Evolutionary conservation across 2,329 filamentous ascomycete species (phyloP).

Genomic region (Verticillium alfalfae): DNA sequence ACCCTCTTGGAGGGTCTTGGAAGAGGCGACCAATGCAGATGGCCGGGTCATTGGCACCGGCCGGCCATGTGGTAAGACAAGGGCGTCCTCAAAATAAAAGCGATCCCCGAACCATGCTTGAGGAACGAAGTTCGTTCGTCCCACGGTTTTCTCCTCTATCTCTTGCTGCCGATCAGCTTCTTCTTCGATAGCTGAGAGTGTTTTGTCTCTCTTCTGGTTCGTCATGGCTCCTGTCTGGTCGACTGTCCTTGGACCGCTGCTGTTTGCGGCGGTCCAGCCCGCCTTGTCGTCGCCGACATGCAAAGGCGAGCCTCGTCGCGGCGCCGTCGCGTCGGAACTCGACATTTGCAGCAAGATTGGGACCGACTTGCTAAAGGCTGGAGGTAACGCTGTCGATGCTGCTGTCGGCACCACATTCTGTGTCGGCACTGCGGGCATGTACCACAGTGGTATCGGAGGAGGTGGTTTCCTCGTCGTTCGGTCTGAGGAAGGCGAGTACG

Average conservation of each 20-base stretch:
- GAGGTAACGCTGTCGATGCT: constrained; percentile 64
- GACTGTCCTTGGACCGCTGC: constrained; percentile 7
- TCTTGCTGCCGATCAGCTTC: neutral
- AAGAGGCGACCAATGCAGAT: neutral
- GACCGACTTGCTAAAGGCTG: constrained; percentile 46
- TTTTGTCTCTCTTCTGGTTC: neutral
- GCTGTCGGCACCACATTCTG: constrained; percentile 60
- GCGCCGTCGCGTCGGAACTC: constrained; percentile 58
- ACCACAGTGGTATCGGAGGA: constrained; percentile 67
- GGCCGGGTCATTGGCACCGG: neutral
- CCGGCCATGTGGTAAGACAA: neutral
- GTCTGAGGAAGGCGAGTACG: constrained; percentile 59
- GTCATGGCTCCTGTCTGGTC: constrained; percentile 8
- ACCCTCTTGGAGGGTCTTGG: neutral
- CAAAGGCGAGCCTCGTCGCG: constrained; percentile 16
- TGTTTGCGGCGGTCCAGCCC: constrained; percentile 5
- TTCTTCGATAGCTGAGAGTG: neutral
- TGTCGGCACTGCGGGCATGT: constrained; percentile 59
- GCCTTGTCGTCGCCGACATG: constrained; percentile 2
- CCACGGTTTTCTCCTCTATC: neutral
- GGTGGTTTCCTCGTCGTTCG: constrained; percentile 77
- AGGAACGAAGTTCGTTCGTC: neutral
- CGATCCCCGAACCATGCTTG: neutral
- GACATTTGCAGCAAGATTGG: constrained; percentile 55
- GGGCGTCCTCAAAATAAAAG: neutral